Percentiles rank a stretch among this genome's conserved stretches.
Conservation (phyloP, 371 early-diverging fungal genomes). For the Apophysomyces ossiformis region DNA sequence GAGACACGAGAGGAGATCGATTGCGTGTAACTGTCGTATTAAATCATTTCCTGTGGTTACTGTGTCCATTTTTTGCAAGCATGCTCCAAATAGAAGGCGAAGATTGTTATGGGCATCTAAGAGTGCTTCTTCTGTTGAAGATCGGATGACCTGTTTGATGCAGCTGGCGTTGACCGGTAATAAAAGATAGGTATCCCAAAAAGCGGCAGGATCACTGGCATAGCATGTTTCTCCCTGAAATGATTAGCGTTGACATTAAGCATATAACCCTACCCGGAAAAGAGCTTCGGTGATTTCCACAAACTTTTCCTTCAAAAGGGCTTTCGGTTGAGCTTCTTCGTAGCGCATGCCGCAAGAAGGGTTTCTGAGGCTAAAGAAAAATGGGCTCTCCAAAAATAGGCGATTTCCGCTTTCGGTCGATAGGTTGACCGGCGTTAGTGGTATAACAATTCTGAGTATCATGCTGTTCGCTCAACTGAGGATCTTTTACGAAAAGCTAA, state of each 20-base stretch:
- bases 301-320: constrained; percentile 58
- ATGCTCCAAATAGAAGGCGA: constrained; percentile 40
- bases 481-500: too few species aligned
- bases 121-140: constrained; percentile 48
- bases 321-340: constrained; percentile 10
- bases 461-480: too few species aligned
- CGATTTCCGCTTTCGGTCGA: too few species aligned
- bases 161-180: constrained; percentile 46
- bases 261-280: constrained; percentile 42
- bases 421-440: too few species aligned
- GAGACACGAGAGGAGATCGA: constrained; percentile 43
- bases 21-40: constrained; percentile 35
- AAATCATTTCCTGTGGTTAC: constrained; percentile 19
- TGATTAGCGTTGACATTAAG: neutral
- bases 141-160: constrained; percentile 37
- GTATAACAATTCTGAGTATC: too few species aligned
- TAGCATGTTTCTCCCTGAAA: constrained; percentile 41
- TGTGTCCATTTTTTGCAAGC: constrained; percentile 25
- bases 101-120: constrained; percentile 41
- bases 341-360: neutral
- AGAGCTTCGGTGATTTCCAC: constrained; percentile 54
- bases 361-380: neutral
- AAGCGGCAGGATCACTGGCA: constrained; percentile 36
- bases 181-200: constrained; percentile 58
- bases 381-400: neutral